Conservation (phyloP, 352 stramenopile species). For the Globisporangium emineosum region DNA sequence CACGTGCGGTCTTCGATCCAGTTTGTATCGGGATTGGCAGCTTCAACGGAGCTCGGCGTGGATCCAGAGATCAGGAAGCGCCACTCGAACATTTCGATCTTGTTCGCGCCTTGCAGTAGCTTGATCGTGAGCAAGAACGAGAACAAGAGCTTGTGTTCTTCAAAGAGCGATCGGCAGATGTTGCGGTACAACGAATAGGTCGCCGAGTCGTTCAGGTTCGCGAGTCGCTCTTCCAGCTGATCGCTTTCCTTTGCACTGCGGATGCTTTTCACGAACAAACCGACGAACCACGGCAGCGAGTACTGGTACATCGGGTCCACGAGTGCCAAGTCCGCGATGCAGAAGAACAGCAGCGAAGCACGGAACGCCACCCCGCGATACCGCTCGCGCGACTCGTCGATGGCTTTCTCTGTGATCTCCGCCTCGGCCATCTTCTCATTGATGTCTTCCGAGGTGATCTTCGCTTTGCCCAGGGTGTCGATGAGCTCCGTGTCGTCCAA, state of each 20-base stretch:
- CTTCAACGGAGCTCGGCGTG: slow-evolving; percentile 31
- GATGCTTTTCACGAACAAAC: slow-evolving; percentile 90
- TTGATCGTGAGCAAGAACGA: slow-evolving; percentile 92
- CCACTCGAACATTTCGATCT: slow-evolving; percentile 91
- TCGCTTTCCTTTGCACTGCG: slow-evolving; percentile 77
- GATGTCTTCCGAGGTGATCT: slow-evolving; percentile 91
- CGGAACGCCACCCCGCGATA: slow-evolving; percentile 90
- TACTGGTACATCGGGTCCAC: slow-evolving; percentile 96
- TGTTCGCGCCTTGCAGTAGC: slow-evolving; percentile 63
- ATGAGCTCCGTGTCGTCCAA: slow-evolving; percentile 92
- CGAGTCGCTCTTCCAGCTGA: slow-evolving; percentile 78
- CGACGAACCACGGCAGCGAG: slow-evolving; percentile 91
- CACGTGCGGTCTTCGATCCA: slow-evolving; percentile 46
- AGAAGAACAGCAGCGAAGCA: slow-evolving; percentile 91
- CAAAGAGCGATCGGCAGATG: slow-evolving; percentile 92
- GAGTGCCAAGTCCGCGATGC: slow-evolving; percentile 86
- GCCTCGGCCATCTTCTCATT: slow-evolving; percentile 92
- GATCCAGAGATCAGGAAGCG: slow-evolving; percentile 92
- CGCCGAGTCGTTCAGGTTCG: slow-evolving; percentile 89
- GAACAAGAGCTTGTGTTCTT: slow-evolving; percentile 94
- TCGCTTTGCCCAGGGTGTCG: slow-evolving; percentile 88
- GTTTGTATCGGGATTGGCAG: slow-evolving; percentile 24
- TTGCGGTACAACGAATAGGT: slow-evolving; percentile 94
- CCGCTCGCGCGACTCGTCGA: slow-evolving; percentile 87
- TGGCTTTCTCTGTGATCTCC: slow-evolving; percentile 89